These are phyloP conservation scores for Peronospora tabacina DNA, from an alignment of 352 stramenopile genomes.

Conservation along the genomic window DNA sequence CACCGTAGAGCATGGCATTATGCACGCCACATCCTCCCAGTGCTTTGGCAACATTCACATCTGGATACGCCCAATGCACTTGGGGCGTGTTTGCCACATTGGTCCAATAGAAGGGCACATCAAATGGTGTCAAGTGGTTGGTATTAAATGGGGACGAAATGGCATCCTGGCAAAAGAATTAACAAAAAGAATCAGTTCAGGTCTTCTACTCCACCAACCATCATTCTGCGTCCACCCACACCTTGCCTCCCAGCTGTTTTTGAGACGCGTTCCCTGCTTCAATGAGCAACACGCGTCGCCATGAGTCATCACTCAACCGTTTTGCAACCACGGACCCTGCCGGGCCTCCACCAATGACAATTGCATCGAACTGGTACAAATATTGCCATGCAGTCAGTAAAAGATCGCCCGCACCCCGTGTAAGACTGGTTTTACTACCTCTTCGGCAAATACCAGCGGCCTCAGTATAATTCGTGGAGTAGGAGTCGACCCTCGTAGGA, in stretches of 20 bases:
- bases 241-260: slow-evolving; percentile 42
- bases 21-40: slow-evolving; percentile 85
- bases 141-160: slow-evolving; percentile 37
- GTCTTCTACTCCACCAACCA: neutral
- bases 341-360: slow-evolving; percentile 53
- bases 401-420: neutral
- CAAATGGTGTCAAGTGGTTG: slow-evolving; percentile 58
- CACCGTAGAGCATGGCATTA: slow-evolving; percentile 89
- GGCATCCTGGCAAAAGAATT: slow-evolving; percentile 16
- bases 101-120: slow-evolving; percentile 83
- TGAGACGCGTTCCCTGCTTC: slow-evolving; percentile 57
- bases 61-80: slow-evolving; percentile 70
- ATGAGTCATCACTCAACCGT: slow-evolving; percentile 43
- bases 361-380: slow-evolving; percentile 45
- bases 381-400: neutral
- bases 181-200: neutral
- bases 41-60: slow-evolving; percentile 76
- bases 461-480: neutral
- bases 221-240: slow-evolving; percentile 9
- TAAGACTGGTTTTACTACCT: no score
- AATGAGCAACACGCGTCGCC: slow-evolving; percentile 56
- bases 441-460: slow-evolving; percentile 18
- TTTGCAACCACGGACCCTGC: slow-evolving; percentile 50
- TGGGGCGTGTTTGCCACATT: slow-evolving; percentile 61
- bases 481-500: slow-evolving; percentile 1